Base-by-base conservation (phyloP, 140 eudicot genomes). In the Ambrosia hybrid region DNA sequence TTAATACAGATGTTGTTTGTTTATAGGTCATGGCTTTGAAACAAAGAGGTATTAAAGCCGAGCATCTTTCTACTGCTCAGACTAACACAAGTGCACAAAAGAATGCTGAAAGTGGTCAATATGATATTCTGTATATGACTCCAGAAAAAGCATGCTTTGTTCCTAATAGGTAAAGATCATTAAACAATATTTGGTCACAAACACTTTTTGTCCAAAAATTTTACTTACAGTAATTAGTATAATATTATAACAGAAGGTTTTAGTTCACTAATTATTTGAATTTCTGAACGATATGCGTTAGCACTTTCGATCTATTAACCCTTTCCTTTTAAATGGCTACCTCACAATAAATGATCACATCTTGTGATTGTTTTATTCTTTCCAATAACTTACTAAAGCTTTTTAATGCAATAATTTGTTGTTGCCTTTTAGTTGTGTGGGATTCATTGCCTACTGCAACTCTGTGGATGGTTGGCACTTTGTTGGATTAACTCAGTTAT, bases 101-200 rank as follows among this genome's bases (percentile, higher is more conserved):
- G 66, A 87, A 83, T 51, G 96, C 98, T 37, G 95, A 85, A 65
- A 72, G 84, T n/a, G 98, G 98, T 61, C 68, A 58, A 46, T 92
- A 83, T 66, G 84, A 83, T 43, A 80, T 92, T 77, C 51, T 92
- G 65, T 92, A 89, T 75, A 85, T 89, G 98, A 92, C 96, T 52
- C 98, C 98, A 6, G 98, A 92, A 69, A 92, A 89, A 71, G 98
- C 98, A n/a, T 92, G 90, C 59, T 6, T 57, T 75, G 76, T 87
- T 71, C 63, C 92, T 16, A 64, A 51, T 62, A 92, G 98, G 98
- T 91, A 78, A 61, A 16, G 12, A 45, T 63, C 36, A 51, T 26
- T 7, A 57, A 64, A 21, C 38, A 43, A 65, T 65, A 65, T 46
- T 51, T 55, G 10, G 16, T n/a, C 14, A 6, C 13, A 16, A 21